These are phyloP conservation scores for Nemania bipapillata DNA, from an alignment of 2,329 filamentous ascomycete genomes.

Conservation along the genomic window DNA sequence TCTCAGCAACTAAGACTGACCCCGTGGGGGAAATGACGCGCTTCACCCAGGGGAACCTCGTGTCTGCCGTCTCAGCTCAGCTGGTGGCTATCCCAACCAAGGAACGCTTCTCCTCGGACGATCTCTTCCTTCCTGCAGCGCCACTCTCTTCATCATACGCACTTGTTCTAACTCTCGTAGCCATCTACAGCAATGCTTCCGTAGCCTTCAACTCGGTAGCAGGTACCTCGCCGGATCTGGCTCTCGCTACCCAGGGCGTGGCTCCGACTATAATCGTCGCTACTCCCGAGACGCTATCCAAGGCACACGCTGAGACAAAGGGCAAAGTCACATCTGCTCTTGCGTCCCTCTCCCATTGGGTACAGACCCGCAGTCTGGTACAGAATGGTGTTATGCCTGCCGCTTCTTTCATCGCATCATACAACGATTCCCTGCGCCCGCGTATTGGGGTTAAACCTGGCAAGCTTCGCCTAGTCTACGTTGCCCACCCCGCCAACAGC, in stretches of 20 bases:
- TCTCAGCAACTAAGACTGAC: conserved; percentile 69
- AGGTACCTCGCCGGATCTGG: conserved; percentile 75
- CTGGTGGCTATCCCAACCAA: conserved; percentile 77
- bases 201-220: conserved; percentile 90
- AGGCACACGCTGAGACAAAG: conserved; percentile 72
- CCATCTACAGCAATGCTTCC: conserved; percentile 84
- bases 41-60: conserved; percentile 84
- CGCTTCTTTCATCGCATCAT: conserved; percentile 69
- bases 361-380: conserved; percentile 75
- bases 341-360: conserved; percentile 74
- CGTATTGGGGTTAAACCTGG: conserved; percentile 70
- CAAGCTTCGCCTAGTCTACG: conserved; percentile 82
- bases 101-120: conserved; percentile 77
- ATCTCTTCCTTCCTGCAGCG: conserved; percentile 87
- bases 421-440: conserved; percentile 70
- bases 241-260: conserved; percentile 76
- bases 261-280: conserved; percentile 85
- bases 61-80: conserved; percentile 84
- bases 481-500: conserved; percentile 70
- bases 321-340: conserved; percentile 70
- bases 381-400: conserved; percentile 78
- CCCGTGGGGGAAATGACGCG: conserved; percentile 76
- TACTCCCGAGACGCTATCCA: conserved; percentile 76
- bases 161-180: conserved; percentile 80
- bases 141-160: conserved; percentile 82